Evolutionary conservation across 2,329 filamentous ascomycete species (phyloP), one percentile per base, ranked within the genome.

Genomic region (Fusarium foetens): DNA sequence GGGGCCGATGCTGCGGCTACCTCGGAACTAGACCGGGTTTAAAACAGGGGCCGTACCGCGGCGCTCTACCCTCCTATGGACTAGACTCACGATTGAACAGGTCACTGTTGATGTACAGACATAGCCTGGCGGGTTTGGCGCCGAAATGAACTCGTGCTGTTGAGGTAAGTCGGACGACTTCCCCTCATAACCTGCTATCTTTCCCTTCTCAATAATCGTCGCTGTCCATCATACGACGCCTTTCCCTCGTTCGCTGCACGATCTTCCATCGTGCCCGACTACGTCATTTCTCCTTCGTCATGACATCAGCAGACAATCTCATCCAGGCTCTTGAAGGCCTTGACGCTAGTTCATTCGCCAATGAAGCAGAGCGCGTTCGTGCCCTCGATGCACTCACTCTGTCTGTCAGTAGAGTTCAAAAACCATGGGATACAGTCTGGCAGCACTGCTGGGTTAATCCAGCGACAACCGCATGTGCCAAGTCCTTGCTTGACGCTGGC

Each of bases 371-470:
- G 60, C 76, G 81, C 14, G 67, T 78, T 35, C 77, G 77, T 23
- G 78, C 76, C 1, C 73, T 79, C 13, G 78, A 82, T 66, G 80
- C 79, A 2, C 73, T 82, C 16, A 71, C 77, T 36, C 59, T 76
- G n/a, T 72, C 79, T 3, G 69, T 81, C 0, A 63, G 77, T n/a
- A 77, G 68, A 46, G 75, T 81, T 3, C 80, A 82, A 63, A 79
- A 77, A 29, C 82, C 81, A 0, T 83, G 81, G 80, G 81, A 83
- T 54, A 79, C 80, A 13, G 79, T 79, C 6, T 83, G 81, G 79
- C 79, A 82, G 23, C 81, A 83, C 31, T 78, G 75, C 35, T 81
- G 81, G 78, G 78, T 79, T 10, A 80, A 77, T 36, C 66, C 67
- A 4, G 75, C 76, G 0, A 82, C 79, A n/a, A 78, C 79, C 45